These are phyloP conservation scores for Botrytis elliptica DNA, from an alignment of 2,329 filamentous ascomycete species.

Conservation along the genomic window DNA sequence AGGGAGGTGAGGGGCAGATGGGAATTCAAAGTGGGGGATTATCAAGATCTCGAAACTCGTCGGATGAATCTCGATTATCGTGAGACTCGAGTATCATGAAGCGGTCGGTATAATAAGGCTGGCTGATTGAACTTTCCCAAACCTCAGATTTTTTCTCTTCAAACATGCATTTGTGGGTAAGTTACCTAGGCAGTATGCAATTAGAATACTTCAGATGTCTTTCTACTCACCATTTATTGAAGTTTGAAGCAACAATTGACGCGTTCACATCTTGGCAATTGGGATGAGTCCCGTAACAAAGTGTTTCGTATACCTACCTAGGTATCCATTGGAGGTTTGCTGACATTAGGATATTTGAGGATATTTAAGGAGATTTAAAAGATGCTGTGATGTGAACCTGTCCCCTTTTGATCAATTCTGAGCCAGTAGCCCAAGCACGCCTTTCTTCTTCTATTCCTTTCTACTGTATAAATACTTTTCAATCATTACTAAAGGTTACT, in stretches of 20 bases:
- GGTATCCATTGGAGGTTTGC: not conserved
- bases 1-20: not conserved
- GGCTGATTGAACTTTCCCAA: not conserved
- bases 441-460: not conserved
- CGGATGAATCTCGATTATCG: not conserved
- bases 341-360: not conserved
- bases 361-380: not conserved
- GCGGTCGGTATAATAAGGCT: too few species aligned
- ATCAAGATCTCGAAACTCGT: not conserved
- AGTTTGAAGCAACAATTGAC: not conserved
- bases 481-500: not conserved
- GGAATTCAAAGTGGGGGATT: conserved; percentile 8
- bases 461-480: not conserved
- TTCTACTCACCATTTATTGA: not conserved
- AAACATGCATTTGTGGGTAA: not conserved
- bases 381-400: not conserved
- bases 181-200: too few species aligned
- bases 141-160: not conserved
- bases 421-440: not conserved
- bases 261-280: not conserved
- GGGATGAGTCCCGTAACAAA: not conserved
- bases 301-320: not conserved
- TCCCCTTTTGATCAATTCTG: too few species aligned
- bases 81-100: not conserved
- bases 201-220: not conserved